phyloP scores from a whole-genome alignment of 225 moss, liverwort and hornwort species.

The Climacium dendroides region DNA sequence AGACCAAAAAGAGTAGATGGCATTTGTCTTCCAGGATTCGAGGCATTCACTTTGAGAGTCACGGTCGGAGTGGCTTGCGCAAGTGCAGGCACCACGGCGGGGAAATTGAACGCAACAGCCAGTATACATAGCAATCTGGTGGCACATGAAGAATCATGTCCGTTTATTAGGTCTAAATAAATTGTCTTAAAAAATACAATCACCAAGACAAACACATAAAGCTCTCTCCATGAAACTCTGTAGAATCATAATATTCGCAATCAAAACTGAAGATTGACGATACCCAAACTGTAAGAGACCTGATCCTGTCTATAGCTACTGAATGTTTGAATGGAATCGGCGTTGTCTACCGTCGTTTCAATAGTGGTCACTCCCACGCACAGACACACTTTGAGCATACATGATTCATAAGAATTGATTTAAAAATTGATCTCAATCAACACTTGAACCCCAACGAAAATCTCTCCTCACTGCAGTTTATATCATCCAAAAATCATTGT shows the following conservation, averaged over 20 bases:
- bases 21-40: slow-evolving; percentile 27
- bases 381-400: not conserved
- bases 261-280: not conserved
- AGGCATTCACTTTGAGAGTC: slow-evolving; percentile 47
- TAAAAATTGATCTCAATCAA: not conserved
- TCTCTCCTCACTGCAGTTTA: not conserved
- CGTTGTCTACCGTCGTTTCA: not conserved
- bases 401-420: not conserved
- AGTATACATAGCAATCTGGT: not conserved
- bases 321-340: not conserved
- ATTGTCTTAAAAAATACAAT: too few relatives aligned
- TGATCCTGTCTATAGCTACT: not conserved
- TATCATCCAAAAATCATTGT: not conserved
- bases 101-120: not conserved
- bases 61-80: slow-evolving; percentile 15
- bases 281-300: not conserved
- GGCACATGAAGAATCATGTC: not conserved
- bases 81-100: not conserved
- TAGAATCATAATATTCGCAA: not conserved
- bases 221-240: not conserved
- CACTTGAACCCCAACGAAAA: not conserved
- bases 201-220: too few relatives aligned
- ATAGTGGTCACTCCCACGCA: not conserved
- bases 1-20: slow-evolving; percentile 68
- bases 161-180: not conserved